Base-by-base conservation (phyloP, 192 early-diverging fungal genomes). In the Haplosporangium gracile region DNA sequence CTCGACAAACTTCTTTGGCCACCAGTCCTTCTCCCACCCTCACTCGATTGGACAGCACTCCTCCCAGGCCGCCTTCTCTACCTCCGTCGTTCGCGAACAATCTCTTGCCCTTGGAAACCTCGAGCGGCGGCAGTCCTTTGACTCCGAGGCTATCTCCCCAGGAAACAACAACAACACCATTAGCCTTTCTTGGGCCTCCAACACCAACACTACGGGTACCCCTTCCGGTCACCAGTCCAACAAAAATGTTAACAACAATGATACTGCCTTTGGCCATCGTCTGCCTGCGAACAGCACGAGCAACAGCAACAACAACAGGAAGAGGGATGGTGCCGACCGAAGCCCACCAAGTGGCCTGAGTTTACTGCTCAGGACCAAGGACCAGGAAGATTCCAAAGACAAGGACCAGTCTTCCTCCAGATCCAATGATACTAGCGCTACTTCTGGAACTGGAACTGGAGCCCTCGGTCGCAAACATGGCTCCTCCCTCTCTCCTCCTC, bases 51-150 rank as follows among this genome's bases (percentile, higher is more conserved):
- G 75, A 24, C 55, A 70, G 42, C 40, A 40, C 11, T 72, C 63
- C 32, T 63, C 72, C 26, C 70, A 74, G 11, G 38, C 69, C 1
- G 43, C 70, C 68, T 82, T 83, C 71, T 81, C 87, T 0, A 77
- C 76, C 2, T 83, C 82, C 26, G 22, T 84, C 6, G 83, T 88
- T 18, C 87, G 87, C 60, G 82, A 88, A 36, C 87, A 88, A 34
- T 88, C 87, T 2, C 74, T 88, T 53, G 87, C 87, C 2, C 38
- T 84, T 26, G 87, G 87, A 8, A 72, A 88, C 39, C 69, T 88
- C 29, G 87, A 88, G 29, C 47, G 70, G 49, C 80, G 73, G 26
- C 85, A 82, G 22, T 78, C 78, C 18, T 71, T 82, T 45, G 77
- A 77, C 49, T 74, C 79, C 16, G 55, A 77, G 49, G 38, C 79